Percentiles rank a stretch among this genome's conserved stretches.
Conservation (phyloP, 345 rosid genomes). For the Luvunga scandens region DNA sequence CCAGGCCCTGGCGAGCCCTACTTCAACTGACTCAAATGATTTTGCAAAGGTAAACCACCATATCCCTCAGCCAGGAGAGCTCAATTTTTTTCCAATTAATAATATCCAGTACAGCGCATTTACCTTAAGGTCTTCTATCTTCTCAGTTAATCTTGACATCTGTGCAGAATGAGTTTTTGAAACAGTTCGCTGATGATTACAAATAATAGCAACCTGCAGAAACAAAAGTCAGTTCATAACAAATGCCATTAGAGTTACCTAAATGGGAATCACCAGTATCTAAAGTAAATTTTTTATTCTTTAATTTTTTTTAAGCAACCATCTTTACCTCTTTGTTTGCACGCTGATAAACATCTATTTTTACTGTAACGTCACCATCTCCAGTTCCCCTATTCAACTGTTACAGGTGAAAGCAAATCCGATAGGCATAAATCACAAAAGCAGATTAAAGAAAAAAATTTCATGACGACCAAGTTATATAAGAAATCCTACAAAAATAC, state of each 20-base stretch:
- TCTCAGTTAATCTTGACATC: constrained; percentile 70
- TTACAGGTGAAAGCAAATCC: constrained; percentile 20
- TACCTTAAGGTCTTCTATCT: constrained; percentile 79
- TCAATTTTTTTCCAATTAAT: background rate
- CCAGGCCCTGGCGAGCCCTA: background rate
- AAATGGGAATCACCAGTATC: background rate
- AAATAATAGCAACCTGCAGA: constrained; percentile 92
- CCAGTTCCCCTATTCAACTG: constrained; percentile 74
- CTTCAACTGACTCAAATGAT: background rate
- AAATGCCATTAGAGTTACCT: background rate
- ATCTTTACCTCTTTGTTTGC: constrained; percentile 87
- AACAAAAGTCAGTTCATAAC: constrained; percentile 16
- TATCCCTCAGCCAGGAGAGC: background rate
- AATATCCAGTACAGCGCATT: constrained; percentile 1
- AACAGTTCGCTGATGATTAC: constrained; percentile 94
- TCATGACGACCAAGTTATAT: background rate
- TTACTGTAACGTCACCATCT: constrained; percentile 76
- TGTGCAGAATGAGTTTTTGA: constrained; percentile 83
- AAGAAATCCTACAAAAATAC: background rate
- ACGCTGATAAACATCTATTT: constrained; percentile 65
- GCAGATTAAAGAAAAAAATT: background rate
- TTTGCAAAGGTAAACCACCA: background rate
- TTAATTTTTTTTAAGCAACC: constrained; percentile 1
- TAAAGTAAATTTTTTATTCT: background rate
- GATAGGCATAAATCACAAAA: background rate